phyloP scores from a whole-genome alignment of 164 flowering plant genomes.

The Piper longum region DNA sequence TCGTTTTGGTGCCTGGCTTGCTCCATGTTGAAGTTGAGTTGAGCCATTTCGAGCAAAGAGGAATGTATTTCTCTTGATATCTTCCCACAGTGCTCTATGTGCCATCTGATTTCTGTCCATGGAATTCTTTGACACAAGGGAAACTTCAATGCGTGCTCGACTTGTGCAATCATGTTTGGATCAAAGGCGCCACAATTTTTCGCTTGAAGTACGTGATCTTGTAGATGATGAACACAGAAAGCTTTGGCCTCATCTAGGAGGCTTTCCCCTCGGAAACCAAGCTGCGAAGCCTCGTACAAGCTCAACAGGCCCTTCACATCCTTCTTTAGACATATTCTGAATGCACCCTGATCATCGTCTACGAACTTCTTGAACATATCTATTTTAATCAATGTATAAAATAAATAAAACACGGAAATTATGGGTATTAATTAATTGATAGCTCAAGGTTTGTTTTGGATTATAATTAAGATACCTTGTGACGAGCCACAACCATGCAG shows the following conservation, averaged over 20 bases:
- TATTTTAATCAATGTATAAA: not conserved
- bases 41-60: not conserved
- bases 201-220: not conserved
- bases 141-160: not conserved
- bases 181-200: not conserved
- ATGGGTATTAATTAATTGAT: not conserved
- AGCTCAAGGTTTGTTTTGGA: too few species aligned
- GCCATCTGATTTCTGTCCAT: not conserved
- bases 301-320: constrained; percentile 18
- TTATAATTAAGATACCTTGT: not conserved
- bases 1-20: not conserved
- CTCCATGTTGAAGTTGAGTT: not conserved
- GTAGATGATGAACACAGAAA: constrained; percentile 1
- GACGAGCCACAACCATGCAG: constrained; percentile 9
- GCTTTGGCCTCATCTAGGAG: constrained; percentile 31
- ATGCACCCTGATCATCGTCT: constrained; percentile 16
- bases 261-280: constrained; percentile 27
- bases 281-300: constrained; percentile 27
- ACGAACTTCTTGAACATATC: constrained; percentile 20
- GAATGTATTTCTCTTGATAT: not conserved
- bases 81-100: not conserved
- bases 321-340: constrained; percentile 4
- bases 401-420: too few species aligned
- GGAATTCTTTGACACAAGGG: not conserved
- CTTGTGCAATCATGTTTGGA: not conserved